Evolutionary conservation across 108 stramenopile species (phyloP), one percentile per base, ranked within the genome.

Genomic region (Bacterosira constricta): DNA sequence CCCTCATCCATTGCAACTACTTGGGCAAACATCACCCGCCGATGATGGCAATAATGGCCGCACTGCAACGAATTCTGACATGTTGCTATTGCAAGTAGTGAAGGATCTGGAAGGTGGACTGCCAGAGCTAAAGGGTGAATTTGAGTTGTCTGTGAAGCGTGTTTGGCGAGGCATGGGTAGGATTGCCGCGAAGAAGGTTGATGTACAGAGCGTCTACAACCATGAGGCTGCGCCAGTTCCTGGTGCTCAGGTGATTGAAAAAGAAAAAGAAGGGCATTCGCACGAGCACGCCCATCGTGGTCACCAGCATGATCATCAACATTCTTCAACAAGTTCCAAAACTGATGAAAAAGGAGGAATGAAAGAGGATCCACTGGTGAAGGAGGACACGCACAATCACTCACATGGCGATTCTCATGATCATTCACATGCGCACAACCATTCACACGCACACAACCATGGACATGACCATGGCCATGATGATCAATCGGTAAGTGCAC

Each of bases 151-250:
- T 0, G 55, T 46, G 10, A 60, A 68, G 36, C 69, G 81, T 42
- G 93, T 90, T 7, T 86, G 84, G 83, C 39, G 88, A 45, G 63
- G 83, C 6, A 77, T 79, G 76, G 89, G 90, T 18, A 74, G 58
- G 39, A 91, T 94, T 73, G 89, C 88, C 6, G 93, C 88, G 4
- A 67, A 42, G 38, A 69, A 88, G 38, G 83, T 94, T 6, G 52
- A 73, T 30, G 90, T 94, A 11, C 20, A 45, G 9, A 94, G 90
- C 53, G 46, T 71, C 11, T 91, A 88, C 47, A 25, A 82, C 6
- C 83, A 90, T 52, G 71, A 59, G 51, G 62, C 88, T 2, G 90
- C 88, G 34, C 93, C 93, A 38, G 87, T 90, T 39, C 93, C 93
- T 10, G 77, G 52, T 34, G 68, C 44, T 11, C 66, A 15, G 36